These are phyloP conservation scores for Citropsis articulata DNA, from an alignment of 345 rosid genomes.

Conservation along the genomic window DNA sequence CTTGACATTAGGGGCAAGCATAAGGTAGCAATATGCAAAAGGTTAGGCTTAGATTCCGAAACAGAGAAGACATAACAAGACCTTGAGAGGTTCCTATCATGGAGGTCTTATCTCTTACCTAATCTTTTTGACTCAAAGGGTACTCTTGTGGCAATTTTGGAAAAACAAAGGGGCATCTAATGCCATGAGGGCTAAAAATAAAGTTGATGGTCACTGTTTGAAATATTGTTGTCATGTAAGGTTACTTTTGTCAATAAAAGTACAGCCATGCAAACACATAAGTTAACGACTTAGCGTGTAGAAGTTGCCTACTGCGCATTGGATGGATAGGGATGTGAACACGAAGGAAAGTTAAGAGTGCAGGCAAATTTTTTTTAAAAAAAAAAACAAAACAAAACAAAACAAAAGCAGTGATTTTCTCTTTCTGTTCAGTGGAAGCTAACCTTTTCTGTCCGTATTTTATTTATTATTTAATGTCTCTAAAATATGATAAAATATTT, in stretches of 20 bases:
- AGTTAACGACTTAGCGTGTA: conserved; percentile 40
- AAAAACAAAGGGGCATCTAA: conserved; percentile 19
- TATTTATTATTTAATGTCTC: not conserved
- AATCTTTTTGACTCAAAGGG: conserved; percentile 20
- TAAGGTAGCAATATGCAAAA: not conserved
- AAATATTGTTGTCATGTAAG: conserved; percentile 15
- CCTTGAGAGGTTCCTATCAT: conserved; percentile 33
- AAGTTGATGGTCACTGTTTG: not conserved
- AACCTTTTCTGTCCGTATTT: conserved; percentile 25
- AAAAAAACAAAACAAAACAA: not conserved
- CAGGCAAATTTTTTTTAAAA: conserved; percentile 4
- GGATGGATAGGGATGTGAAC: conserved; percentile 31
- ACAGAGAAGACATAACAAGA: conserved; percentile 27
- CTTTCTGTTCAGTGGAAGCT: conserved; percentile 16
- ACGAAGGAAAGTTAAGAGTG: not conserved
- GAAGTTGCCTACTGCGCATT: conserved; percentile 28
- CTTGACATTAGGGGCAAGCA: not conserved
- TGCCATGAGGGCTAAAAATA: not conserved
- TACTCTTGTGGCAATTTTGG: conserved; percentile 7
- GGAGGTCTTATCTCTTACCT: conserved; percentile 11
- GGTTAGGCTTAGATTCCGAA: conserved; percentile 19
- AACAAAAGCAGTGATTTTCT: too few relatives aligned
- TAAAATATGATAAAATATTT: not conserved
- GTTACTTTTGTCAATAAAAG: conserved; percentile 33
- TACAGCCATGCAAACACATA: conserved; percentile 21